Conservation (phyloP, 352 stramenopile genomes). For the Phytophthora sojae region DNA sequence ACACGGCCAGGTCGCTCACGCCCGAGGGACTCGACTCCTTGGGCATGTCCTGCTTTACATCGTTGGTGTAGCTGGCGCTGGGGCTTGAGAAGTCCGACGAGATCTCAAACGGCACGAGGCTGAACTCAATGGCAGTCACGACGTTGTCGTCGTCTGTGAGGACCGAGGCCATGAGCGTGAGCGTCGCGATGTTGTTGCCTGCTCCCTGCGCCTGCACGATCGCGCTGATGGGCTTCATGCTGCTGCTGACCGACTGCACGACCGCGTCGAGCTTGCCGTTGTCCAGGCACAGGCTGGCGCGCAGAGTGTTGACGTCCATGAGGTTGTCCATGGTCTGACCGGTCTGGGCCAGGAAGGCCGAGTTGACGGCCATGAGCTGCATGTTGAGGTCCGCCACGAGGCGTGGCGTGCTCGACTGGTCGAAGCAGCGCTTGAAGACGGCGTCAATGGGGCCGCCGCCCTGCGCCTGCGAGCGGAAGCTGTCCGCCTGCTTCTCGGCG, state of each 20-base stretch:
- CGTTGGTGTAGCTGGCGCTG: conserved; percentile 20
- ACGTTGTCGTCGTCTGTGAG: conserved; percentile 68
- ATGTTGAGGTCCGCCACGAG: conserved; percentile 63
- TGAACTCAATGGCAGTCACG: conserved; percentile 65
- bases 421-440: conserved; percentile 74
- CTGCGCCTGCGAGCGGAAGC: conserved; percentile 51
- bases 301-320: conserved; percentile 48
- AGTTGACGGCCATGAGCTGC: conserved; percentile 64
- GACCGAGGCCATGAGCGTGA: conserved; percentile 66
- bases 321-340: conserved; percentile 50
- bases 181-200: conserved; percentile 48
- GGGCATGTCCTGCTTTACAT: conserved; percentile 42
- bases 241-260: conserved; percentile 50
- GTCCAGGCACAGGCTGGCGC: conserved; percentile 60
- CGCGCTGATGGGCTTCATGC: conserved; percentile 49
- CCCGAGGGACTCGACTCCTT: conserved; percentile 67
- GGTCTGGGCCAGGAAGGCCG: conserved; percentile 59
- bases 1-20: conserved; percentile 61
- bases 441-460: conserved; percentile 35
- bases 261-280: conserved; percentile 54
- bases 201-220: conserved; percentile 58
- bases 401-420: conserved; percentile 66
- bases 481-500: conserved; percentile 63
- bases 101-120: conserved; percentile 70
- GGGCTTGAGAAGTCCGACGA: conserved; percentile 44